Percentiles rank a stretch among this genome's conserved stretches.
These are phyloP conservation scores for Cladosporium sp. DNA, from an alignment of 2,329 filamentous ascomycete genomes.

Conservation along the genomic window DNA sequence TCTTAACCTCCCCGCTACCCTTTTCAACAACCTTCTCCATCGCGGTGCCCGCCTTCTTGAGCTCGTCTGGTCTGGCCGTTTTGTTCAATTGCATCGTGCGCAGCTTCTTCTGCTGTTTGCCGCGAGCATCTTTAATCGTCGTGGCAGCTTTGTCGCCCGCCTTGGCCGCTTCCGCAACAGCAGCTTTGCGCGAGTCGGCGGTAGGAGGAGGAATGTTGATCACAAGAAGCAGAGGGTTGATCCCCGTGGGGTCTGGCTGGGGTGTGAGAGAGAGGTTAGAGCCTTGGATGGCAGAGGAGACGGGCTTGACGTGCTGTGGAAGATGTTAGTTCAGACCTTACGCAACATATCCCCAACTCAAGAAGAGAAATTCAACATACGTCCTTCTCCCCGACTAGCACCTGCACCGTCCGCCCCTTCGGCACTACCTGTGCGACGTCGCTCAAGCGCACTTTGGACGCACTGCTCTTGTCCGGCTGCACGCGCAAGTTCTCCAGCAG, in stretches of 20 bases:
- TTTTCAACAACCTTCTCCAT: constrained; percentile 56
- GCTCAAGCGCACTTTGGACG: constrained; percentile 48
- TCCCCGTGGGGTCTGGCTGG: constrained; percentile 50
- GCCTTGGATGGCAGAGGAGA: constrained; percentile 54
- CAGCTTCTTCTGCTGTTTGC: constrained; percentile 51
- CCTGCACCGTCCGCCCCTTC: constrained; percentile 60
- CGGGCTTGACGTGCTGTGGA: constrained; percentile 52
- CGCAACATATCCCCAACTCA: neutral
- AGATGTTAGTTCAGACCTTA: neutral
- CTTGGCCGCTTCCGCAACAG: constrained; percentile 35
- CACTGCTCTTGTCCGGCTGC: constrained; percentile 56
- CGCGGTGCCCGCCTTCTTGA: constrained; percentile 48
- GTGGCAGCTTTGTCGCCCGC: constrained; percentile 45
- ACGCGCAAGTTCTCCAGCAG: constrained; percentile 62
- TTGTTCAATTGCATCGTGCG: constrained; percentile 45
- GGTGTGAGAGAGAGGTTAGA: constrained; percentile 53
- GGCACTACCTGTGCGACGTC: constrained; percentile 68
- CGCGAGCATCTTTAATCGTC: constrained; percentile 45
- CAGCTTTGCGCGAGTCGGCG: constrained; percentile 48
- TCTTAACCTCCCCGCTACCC: constrained; percentile 50
- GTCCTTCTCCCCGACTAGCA: constrained; percentile 65
- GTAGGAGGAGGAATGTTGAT: constrained; percentile 60
- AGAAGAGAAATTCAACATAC: neutral
- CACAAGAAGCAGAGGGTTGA: constrained; percentile 53
- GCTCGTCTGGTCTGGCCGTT: constrained; percentile 48